Base-by-base conservation (phyloP, 768 basidiomycete genomes). In the Saitozyma sp. region DNA sequence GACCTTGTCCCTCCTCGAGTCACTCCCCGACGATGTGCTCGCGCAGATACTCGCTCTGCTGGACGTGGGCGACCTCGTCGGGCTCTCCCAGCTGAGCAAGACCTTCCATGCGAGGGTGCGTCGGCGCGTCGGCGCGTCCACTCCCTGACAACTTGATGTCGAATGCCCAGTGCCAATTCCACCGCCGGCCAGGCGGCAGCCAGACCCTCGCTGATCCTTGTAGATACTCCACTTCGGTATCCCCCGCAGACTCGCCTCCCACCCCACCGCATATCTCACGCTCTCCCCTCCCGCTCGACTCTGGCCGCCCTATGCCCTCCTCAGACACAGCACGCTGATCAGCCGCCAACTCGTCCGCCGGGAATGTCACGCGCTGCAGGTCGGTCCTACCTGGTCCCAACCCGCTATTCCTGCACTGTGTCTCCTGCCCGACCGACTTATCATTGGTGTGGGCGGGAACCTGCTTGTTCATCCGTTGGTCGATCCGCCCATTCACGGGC, bases 1-100 rank as follows among this genome's bases (percentile, higher is more conserved):
- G 29, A 29, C 29, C 2, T 29, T 29, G 29, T 29, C 29, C 49
- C 55, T 41, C 41, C 56, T 74, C 10, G 63, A 74, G 14, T 54
- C 52, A 11, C 50, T 74, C 16, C 73, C 73, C 14, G 73, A 74
- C 59, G 73, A 74, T 68, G 61, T 71, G 10, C 50, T 74, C 13
- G 45, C 50, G 13, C 50, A 65, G 13, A 64, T 74, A 8, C 59
- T 71, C 7, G 40, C 54, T 9, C 54, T 53, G 37, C 55, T 74
- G n/a, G 63, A 63, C 8, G 8, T 71, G 9, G 43, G 46, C 38
- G 69, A 71, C 37, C 57, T 74, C 14, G 19, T 69, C n/a, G 37
- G 41, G 4, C 50, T 69, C 37, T 49, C 52, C 43, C 20, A n/a
- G 10, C 53, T 67, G 9, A 54, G 54, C 10, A 57, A 48, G 39